Evolutionary conservation across 176 grass and related monocot species (phyloP), one percentile per base, ranked within the genome.

Genomic region (Lolium multiflorum): DNA sequence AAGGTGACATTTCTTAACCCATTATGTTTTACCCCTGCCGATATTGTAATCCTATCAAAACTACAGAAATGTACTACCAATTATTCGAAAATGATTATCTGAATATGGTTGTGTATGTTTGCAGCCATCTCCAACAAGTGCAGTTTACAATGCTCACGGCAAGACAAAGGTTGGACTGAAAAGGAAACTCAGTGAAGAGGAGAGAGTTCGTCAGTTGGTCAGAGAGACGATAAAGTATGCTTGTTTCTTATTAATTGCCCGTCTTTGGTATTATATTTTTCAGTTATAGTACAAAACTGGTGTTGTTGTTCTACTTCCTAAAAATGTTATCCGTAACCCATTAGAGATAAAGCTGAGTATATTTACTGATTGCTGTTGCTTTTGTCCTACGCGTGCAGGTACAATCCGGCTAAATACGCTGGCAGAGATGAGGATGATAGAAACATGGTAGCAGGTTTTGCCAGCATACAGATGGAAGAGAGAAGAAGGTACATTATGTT

Each of bases 391-490:
- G n/a, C 88, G 39, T 94, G 91, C 88, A 98, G 96, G 24, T 98
- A 98, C 35, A 47, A 95, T 82, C 95, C 87, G 51, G 70, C 25
- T 1, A 91, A 87, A 69, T 98, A 71, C 60, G 55, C 72, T 14
- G 91, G 64, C 74, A 81, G 24, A 25, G 93, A 96, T 71, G 92
- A 89, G 43, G 93, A 96, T 67, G 91, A 91, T 26, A 86, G 88
- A 54, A 75, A 96, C 78, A 98, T 98, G 96, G 96, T 91, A 82
- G 92, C 82, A 61, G 87, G 81, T 77, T 98, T 91, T 62, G 77
- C 91, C 76, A 85, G 81, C 28, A 94, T 98, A 79, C 84, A 94
- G 14, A 94, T 88, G 66, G 96, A 98, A 89, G 96, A 98, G 69
- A 92, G 28, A 24, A 83, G 78, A 41, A 95, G 93, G 96, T 98